phyloP scores from a whole-genome alignment of 108 stramenopile species.

The Licmophora abbreviata region DNA sequence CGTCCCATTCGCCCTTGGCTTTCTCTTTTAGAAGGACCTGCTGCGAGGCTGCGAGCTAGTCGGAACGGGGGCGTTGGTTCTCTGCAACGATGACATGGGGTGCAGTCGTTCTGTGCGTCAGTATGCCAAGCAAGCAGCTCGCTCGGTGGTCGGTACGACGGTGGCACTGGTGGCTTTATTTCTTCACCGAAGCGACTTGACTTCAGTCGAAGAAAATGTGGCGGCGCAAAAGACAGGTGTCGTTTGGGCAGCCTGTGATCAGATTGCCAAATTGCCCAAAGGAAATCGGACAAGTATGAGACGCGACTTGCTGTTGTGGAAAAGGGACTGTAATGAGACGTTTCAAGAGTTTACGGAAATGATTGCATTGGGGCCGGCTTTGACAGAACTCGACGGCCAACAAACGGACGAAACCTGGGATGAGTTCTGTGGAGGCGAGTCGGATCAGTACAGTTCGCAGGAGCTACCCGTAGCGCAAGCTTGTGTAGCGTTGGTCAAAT shows the following conservation, averaged over 20 bases:
- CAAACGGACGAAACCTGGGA: slow-evolving; percentile 9
- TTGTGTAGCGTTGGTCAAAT: slow-evolving; percentile 58
- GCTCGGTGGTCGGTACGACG: slow-evolving; percentile 37
- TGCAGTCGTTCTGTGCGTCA: slow-evolving; percentile 47
- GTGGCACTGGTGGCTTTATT: slow-evolving; percentile 44
- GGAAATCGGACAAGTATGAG: slow-evolving; percentile 74
- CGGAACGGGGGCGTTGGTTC: slow-evolving; percentile 35
- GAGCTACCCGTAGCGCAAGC: slow-evolving; percentile 61
- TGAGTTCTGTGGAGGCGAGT: slow-evolving; percentile 22
- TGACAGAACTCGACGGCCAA: slow-evolving; percentile 8
- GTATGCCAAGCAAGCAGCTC: slow-evolving; percentile 40
- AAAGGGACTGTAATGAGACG: slow-evolving; percentile 66
- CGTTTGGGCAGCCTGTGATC: slow-evolving; percentile 72
- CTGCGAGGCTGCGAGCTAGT: slow-evolving; percentile 57
- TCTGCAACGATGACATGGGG: slow-evolving; percentile 39
- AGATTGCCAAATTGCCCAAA: slow-evolving; percentile 33
- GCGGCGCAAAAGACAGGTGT: slow-evolving; percentile 70
- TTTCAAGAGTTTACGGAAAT: slow-evolving; percentile 73
- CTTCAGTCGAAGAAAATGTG: slow-evolving; percentile 32
- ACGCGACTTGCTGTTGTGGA: slow-evolving; percentile 72
- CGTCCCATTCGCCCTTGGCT: too few relatives aligned
- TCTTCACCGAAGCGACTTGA: slow-evolving; percentile 19
- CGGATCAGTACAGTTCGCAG: slow-evolving; percentile 42
- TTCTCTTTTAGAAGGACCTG: too few relatives aligned
- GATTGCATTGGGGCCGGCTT: slow-evolving; percentile 38